These are phyloP conservation scores for Heritiera littoralis DNA, from an alignment of 345 rosid genomes.

Conservation along the genomic window DNA sequence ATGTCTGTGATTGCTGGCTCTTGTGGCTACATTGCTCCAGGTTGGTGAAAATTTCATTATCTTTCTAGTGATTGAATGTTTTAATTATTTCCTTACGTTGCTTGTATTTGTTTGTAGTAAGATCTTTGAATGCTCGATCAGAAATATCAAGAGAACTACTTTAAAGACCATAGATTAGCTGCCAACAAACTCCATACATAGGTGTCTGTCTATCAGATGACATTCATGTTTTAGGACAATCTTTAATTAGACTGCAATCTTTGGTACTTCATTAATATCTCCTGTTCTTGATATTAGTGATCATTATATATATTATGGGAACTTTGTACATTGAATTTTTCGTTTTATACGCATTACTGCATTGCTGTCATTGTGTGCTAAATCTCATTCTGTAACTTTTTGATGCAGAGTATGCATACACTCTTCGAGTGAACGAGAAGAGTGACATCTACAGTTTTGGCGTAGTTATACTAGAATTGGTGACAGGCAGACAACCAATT, in stretches of 20 bases:
- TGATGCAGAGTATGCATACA: constrained; percentile 87
- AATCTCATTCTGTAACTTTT: too few species aligned
- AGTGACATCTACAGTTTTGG: constrained; percentile 99
- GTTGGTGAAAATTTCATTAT: constrained; percentile 24
- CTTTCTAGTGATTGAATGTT: neutral
- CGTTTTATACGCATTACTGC: too few species aligned
- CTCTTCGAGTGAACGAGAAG: constrained; percentile 97
- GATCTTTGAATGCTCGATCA: neutral
- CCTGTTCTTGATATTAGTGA: neutral
- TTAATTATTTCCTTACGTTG: neutral
- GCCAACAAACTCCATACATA: neutral
- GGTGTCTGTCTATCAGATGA: neutral
- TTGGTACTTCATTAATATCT: neutral
- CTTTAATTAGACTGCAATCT: neutral
- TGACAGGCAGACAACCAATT: constrained; percentile 73
- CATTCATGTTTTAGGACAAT: neutral
- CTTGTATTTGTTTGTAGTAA: neutral
- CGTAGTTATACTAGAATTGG: constrained; percentile 87
- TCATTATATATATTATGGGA: too few species aligned
- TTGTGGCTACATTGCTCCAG: constrained; percentile 99
- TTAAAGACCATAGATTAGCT: constrained; percentile 2
- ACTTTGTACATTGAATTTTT: too few species aligned
- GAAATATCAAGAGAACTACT: neutral
- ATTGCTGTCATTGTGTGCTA: too few species aligned
- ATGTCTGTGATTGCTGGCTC: constrained; percentile 98